phyloP scores from a whole-genome alignment of 768 basidiomycete genomes.

The Boletus sp. region DNA sequence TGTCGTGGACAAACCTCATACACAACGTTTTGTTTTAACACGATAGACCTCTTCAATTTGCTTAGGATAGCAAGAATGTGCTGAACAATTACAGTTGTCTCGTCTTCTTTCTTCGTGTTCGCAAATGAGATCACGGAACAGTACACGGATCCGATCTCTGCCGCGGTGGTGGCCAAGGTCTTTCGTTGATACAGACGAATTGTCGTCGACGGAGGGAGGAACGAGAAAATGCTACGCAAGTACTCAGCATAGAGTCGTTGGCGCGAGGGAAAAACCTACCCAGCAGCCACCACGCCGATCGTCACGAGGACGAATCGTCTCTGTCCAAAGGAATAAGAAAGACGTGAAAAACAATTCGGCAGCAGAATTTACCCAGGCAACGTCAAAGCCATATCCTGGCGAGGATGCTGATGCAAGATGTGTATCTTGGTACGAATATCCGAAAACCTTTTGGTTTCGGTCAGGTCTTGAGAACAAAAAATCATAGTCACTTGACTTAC shows the following conservation, averaged over 20 bases:
- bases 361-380: constrained; percentile 62
- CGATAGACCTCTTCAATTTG: constrained; percentile 63
- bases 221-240: constrained; percentile 55
- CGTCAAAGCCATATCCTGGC: constrained; percentile 56
- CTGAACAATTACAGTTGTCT: constrained; percentile 53
- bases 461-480: background rate
- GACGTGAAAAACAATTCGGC: background rate
- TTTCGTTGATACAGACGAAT: constrained; percentile 71
- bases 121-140: constrained; percentile 76
- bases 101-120: constrained; percentile 47
- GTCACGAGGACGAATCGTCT: constrained; percentile 67
- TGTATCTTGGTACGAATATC: constrained; percentile 69
- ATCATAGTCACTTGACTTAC: constrained; percentile 35
- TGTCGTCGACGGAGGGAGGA: constrained; percentile 71
- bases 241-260: background rate
- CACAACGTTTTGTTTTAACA: constrained; percentile 53
- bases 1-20: constrained; percentile 52
- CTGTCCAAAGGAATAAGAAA: constrained; percentile 30
- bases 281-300: constrained; percentile 72
- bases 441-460: constrained; percentile 48
- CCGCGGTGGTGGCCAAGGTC: constrained; percentile 62
- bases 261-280: constrained; percentile 40
- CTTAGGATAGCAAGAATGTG: constrained; percentile 70
- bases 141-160: constrained; percentile 67
- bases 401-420: constrained; percentile 46